phyloP scores from a whole-genome alignment of 805 yeast genomes.

The Suhomyces emberorum region DNA sequence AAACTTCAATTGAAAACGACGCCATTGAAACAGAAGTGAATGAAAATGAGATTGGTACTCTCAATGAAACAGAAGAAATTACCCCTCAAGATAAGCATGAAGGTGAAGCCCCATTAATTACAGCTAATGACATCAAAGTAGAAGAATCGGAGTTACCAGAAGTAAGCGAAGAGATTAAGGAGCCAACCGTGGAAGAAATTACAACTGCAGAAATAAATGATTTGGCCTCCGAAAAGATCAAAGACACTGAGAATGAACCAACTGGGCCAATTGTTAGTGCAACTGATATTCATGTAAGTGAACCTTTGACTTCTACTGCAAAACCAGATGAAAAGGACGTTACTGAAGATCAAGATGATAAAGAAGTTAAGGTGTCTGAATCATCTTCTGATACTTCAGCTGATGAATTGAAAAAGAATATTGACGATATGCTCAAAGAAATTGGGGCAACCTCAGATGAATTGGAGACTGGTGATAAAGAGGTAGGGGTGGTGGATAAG shows the following conservation, averaged over 20 bases:
- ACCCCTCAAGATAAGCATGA: conserved; percentile 2
- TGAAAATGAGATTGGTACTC: conserved; percentile 1
- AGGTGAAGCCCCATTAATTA: conserved; percentile 1
- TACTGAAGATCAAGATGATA: not conserved
- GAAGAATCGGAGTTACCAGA: conserved; percentile 1
- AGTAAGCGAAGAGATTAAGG: conserved; percentile 1
- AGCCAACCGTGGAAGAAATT: not conserved
- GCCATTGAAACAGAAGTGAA: not conserved
- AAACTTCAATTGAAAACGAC: not conserved
- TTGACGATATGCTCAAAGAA: no score
- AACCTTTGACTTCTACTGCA: no score
- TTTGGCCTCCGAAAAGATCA: conserved; percentile 2
- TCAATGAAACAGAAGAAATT: not conserved
- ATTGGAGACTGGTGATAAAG: not conserved
- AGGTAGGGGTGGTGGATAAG: no score
- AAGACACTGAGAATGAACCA: conserved; percentile 3
- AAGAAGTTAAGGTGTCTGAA: no score
- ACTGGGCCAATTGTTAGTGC: conserved; percentile 1
- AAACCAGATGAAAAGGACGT: not conserved
- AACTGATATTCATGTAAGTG: not conserved
- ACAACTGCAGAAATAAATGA: not conserved
- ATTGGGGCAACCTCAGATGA: no score
- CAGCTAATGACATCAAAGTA: conserved; percentile 1
- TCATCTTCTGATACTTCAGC: no score
- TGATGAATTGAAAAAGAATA: no score